A percentile compares a stretch with the other conserved stretches of the same genome.
Evolutionary conservation across 140 eudicot species (phyloP).

Genomic region (Oenanthe javanica): DNA sequence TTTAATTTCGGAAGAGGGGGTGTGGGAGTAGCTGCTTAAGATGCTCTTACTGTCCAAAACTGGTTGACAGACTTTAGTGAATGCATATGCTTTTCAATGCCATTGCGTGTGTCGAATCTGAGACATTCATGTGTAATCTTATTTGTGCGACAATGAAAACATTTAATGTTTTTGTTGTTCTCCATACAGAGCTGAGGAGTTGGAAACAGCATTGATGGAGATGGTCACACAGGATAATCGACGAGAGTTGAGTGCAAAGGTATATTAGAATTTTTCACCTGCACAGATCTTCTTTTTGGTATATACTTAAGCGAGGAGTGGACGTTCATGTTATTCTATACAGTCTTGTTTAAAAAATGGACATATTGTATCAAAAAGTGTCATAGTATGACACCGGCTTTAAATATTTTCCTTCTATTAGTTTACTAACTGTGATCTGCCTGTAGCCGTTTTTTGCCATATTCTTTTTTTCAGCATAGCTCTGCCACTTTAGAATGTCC

Average conservation of each 20-base stretch:
- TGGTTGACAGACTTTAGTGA: background rate
- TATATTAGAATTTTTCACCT: constrained; percentile 13
- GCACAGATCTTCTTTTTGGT: background rate
- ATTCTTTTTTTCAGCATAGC: background rate
- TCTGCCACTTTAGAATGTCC: background rate
- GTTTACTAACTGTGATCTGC: background rate
- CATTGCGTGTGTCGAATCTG: background rate
- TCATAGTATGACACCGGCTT: background rate
- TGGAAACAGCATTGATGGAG: constrained; percentile 98
- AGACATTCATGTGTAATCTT: background rate
- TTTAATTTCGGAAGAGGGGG: background rate
- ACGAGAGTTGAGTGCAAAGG: constrained; percentile 83
- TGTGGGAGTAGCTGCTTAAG: background rate
- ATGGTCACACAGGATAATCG: constrained; percentile 94
- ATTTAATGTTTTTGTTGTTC: constrained; percentile 1
- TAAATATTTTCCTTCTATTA: background rate
- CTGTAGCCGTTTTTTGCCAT: background rate
- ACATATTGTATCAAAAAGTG: background rate
- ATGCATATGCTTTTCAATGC: background rate
- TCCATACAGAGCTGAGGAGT: constrained; percentile 82
- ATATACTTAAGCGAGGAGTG: background rate
- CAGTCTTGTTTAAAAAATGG: background rate
- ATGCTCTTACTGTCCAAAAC: background rate
- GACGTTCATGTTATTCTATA: background rate
- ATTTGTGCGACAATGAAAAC: constrained; percentile 1